phyloP scores from a whole-genome alignment of 1,284 basidiomycete species.

The Singerocomus inundabilis region DNA sequence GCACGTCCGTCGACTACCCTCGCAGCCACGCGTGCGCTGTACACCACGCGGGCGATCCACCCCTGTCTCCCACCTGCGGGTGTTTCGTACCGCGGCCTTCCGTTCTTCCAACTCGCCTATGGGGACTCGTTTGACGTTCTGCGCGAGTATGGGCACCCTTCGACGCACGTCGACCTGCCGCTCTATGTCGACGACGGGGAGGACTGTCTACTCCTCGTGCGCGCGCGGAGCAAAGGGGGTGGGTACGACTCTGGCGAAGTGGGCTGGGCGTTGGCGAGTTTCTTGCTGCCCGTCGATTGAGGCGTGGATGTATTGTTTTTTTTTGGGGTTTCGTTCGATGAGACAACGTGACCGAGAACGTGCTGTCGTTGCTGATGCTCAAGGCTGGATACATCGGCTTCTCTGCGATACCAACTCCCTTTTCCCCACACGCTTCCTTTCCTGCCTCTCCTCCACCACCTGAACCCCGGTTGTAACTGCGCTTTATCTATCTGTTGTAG shows the following conservation, averaged over 20 bases:
- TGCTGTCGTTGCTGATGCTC: background rate
- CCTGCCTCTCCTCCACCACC: too few species aligned
- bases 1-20: constrained; percentile 38
- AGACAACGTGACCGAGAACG: background rate
- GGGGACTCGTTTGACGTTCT: constrained; percentile 66
- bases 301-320: background rate
- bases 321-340: too few species aligned
- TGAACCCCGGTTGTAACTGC: constrained; percentile 1
- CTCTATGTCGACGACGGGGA: constrained; percentile 77
- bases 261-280: constrained; percentile 81
- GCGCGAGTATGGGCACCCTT: constrained; percentile 74
- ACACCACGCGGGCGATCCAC: constrained; percentile 64
- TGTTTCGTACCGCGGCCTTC: constrained; percentile 66
- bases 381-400: constrained; percentile 4
- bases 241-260: constrained; percentile 42
- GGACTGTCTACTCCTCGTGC: constrained; percentile 67
- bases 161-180: constrained; percentile 64
- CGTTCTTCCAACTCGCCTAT: constrained; percentile 65
- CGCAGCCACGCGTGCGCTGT: constrained; percentile 50
- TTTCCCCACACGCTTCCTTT: background rate
- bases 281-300: constrained; percentile 58
- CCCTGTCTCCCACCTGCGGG: constrained; percentile 60
- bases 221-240: constrained; percentile 39
- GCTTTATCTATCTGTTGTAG: constrained; percentile 17
- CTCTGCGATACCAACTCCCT: constrained; percentile 15